Percentiles rank a stretch among this genome's conserved stretches.
phyloP scores from a whole-genome alignment of 106 monocot genomes.

The Dioscorea alata region DNA sequence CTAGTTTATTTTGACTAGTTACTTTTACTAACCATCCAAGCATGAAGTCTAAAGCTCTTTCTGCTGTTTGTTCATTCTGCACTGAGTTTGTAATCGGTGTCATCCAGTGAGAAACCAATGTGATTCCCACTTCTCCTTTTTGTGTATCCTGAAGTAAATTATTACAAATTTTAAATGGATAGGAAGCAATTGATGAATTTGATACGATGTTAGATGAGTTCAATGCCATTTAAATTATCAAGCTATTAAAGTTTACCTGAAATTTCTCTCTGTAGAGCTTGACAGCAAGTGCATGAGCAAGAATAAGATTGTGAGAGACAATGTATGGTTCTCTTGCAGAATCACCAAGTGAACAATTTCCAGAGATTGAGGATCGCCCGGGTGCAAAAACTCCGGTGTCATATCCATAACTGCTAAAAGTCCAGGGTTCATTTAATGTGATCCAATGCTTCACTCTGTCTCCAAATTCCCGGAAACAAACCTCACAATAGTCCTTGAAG shows the following conservation, averaged over 20 bases:
- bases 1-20: no score
- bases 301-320: conserved; percentile 1
- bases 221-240: no score
- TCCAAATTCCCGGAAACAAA: conserved; percentile 8
- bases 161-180: no score
- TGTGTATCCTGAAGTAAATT: background rate
- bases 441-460: conserved; percentile 8
- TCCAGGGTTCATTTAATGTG: conserved; percentile 2
- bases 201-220: no score
- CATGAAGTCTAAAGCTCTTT: background rate
- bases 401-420: conserved; percentile 5
- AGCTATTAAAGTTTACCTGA: background rate
- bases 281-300: conserved; percentile 1
- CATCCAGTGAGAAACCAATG: background rate
- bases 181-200: no score
- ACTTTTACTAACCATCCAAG: background rate
- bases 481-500: no score
- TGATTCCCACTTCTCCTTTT: conserved; percentile 1
- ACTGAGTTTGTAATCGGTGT: background rate
- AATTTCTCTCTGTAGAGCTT: conserved; percentile 6
- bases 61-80: background rate
- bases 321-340: conserved; percentile 4
- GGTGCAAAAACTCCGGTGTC: background rate
- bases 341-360: background rate
- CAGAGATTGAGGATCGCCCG: background rate